phyloP scores from a whole-genome alignment of 192 early-diverging fungal genomes.

The Martensiomyces pterosporus region DNA sequence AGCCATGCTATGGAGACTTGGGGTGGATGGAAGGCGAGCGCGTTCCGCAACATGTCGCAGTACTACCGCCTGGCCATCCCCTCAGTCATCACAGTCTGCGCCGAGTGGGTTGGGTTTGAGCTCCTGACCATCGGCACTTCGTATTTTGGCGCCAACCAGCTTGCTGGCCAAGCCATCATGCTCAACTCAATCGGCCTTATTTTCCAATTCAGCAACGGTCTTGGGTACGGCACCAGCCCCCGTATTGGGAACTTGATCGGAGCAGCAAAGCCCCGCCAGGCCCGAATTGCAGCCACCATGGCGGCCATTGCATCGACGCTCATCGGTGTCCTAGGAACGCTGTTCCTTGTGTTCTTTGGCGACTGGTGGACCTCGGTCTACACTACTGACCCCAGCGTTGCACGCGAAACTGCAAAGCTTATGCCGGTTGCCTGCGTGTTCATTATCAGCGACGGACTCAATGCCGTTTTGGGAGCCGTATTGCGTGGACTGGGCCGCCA shows the following conservation, averaged over 20 bases:
- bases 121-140: slow-evolving; percentile 65
- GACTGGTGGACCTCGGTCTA: slow-evolving; percentile 48
- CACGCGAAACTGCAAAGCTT: slow-evolving; percentile 60
- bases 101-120: slow-evolving; percentile 82
- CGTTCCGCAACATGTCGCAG: slow-evolving; percentile 57
- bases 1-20: slow-evolving; percentile 67
- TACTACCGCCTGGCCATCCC: slow-evolving; percentile 71
- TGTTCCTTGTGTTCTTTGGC: slow-evolving; percentile 9
- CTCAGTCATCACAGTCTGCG: slow-evolving; percentile 72
- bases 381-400: slow-evolving; percentile 62
- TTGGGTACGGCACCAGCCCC: slow-evolving; percentile 69
- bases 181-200: slow-evolving; percentile 63
- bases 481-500: slow-evolving; percentile 51
- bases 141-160: slow-evolving; percentile 62
- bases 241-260: slow-evolving; percentile 77
- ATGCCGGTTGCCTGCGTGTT: slow-evolving; percentile 70
- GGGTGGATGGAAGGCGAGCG: slow-evolving; percentile 77
- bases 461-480: slow-evolving; percentile 52
- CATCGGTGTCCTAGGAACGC: slow-evolving; percentile 28
- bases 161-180: slow-evolving; percentile 77
- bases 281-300: slow-evolving; percentile 55
- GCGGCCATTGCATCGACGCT: slow-evolving; percentile 53
- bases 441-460: slow-evolving; percentile 54
- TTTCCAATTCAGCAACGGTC: slow-evolving; percentile 66
- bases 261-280: slow-evolving; percentile 50